Evolutionary conservation across 352 stramenopile species (phyloP), one percentile per base, ranked within the genome.

Genomic region (Globisporangium paroecandrum): DNA sequence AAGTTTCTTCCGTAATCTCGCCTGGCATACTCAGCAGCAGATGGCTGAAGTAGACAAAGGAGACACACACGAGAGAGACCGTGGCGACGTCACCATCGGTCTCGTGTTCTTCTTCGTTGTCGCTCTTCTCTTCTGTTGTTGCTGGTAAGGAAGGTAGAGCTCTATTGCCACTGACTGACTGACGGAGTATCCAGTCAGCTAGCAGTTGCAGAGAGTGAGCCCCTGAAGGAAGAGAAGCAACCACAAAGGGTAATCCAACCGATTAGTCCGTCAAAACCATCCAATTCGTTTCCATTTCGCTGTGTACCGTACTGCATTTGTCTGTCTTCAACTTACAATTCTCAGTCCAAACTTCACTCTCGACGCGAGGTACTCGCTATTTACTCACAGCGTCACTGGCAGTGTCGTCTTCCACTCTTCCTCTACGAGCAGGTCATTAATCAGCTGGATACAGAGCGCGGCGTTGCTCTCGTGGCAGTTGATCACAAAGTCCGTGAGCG

Each of bases 371-470:
- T 12, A 49, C 10, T 27, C 12, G 27, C 27, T n/a, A 24, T 57
- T 36, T 38, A 20, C 53, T 64, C 43, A 71, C 47, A 71, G 32
- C 12, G 51, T 56, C 15, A 63, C 58, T 3, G 60, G 59, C 15
- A 71, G 34, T 29, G 59, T 63, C 60, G 67, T 58, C 47, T 83
- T 79, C 76, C 74, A 83, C 56, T 81, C 77, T 63, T 82, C 75
- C n/a, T 84, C 75, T 3, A 84, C 61, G 2, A 84, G 66, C 29
- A 81, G n/a, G 12, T 79, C 43, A 20, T 76, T 66, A 24, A 84
- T 70, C 34, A 77, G 65, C 49, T 77, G 73, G 22, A 65, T 32
- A 24, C 62, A 75, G 18, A 75, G 58, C 58, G 74, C 75, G 15
- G 58, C 57, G n/a, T 76, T 68, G 13, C 68, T 73, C 41, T 78